phyloP scores from a whole-genome alignment of 306 rosid species.

The Acacia melanoxylon region DNA sequence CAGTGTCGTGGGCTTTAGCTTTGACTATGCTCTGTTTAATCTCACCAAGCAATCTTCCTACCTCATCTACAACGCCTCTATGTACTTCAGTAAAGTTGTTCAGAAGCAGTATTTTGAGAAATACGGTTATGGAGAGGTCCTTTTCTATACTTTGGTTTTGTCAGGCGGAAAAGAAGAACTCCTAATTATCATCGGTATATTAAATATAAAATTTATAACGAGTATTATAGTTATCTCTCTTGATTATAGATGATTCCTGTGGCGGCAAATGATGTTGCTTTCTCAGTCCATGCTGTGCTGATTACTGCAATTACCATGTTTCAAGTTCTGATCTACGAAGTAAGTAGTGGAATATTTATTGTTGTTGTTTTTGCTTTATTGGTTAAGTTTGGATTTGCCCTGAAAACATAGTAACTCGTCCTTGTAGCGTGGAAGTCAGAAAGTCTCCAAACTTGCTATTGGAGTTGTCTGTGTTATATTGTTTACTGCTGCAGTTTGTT shows the following conservation, averaged over 20 bases:
- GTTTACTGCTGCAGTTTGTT: slow-evolving; percentile 78
- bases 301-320: slow-evolving; percentile 67
- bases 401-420: slow-evolving; percentile 27
- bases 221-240: not conserved
- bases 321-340: slow-evolving; percentile 82
- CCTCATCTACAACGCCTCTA: slow-evolving; percentile 79
- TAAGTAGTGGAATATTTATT: slow-evolving; percentile 27
- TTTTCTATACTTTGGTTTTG: not conserved
- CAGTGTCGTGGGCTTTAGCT: slow-evolving; percentile 90
- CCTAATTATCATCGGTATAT: too few relatives aligned
- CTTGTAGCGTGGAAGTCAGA: slow-evolving; percentile 80
- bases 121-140: slow-evolving; percentile 71
- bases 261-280: slow-evolving; percentile 93
- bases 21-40: slow-evolving; percentile 81
- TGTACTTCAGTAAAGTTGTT: slow-evolving; percentile 80
- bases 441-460: slow-evolving; percentile 60
- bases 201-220: too few relatives aligned
- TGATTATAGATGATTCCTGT: slow-evolving; percentile 87
- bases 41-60: slow-evolving; percentile 87
- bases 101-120: slow-evolving; percentile 72
- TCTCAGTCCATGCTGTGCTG: slow-evolving; percentile 85
- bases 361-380: slow-evolving; percentile 9
- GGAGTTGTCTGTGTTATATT: slow-evolving; percentile 65
- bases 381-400: slow-evolving; percentile 7
- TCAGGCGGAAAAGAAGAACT: too few relatives aligned